These are phyloP conservation scores for Syzygium malaccense DNA, from an alignment of 441 rosid genomes.

Conservation along the genomic window DNA sequence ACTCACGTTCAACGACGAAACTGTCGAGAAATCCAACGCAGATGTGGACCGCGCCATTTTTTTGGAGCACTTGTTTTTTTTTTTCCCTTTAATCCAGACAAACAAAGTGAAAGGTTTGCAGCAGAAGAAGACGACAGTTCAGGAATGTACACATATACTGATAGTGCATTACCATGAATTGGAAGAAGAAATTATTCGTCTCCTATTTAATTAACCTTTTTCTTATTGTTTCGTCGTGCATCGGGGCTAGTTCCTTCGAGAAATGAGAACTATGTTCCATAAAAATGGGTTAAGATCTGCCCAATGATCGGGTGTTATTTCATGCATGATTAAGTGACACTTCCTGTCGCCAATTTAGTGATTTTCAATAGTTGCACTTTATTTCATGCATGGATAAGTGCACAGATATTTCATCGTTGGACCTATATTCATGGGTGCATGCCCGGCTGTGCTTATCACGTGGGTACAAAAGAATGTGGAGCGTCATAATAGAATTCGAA, in stretches of 20 bases:
- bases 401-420: neutral
- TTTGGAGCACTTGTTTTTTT: neutral
- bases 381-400: neutral
- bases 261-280: neutral
- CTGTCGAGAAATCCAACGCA: neutral
- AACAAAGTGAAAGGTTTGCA: neutral
- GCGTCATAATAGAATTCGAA: fast-evolving
- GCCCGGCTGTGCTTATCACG: fast-evolving
- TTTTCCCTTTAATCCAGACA: neutral
- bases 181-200: neutral
- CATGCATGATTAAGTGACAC: neutral
- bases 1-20: neutral
- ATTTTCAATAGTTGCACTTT: fast-evolving
- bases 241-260: neutral
- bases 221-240: neutral
- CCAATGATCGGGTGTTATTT: too few relatives aligned
- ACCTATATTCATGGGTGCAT: fast-evolving
- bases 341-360: fast-evolving
- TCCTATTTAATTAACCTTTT: neutral
- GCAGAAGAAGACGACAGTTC: neutral
- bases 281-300: neutral
- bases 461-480: fast-evolving
- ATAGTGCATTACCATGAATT: neutral
- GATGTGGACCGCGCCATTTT: neutral
- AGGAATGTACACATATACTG: neutral